Evolutionary conservation across 2,329 filamentous ascomycete genomes (phyloP), one percentile per base, ranked within the genome.

Genomic region (Aureobasidium uvarum): DNA sequence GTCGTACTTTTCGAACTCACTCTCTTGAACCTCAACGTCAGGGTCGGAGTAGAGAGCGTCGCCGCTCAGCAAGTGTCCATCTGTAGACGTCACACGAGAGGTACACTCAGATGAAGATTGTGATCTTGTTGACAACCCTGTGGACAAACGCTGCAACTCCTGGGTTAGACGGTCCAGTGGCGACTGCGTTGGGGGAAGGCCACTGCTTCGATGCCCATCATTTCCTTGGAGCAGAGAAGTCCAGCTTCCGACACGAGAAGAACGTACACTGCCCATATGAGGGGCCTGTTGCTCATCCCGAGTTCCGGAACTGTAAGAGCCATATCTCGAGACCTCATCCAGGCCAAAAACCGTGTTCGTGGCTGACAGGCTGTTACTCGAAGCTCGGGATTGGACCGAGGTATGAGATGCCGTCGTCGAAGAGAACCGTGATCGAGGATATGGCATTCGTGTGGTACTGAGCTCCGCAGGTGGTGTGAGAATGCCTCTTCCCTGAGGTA

Each of bases 111-210:
- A 28, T 20, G 64, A 65, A 10, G 54, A 56, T 13, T 51, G 55
- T 18, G 46, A 62, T 38, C 20, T 38, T 39, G 55, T 11, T 25
- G 63, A 31, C 20, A 38, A 14, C 50, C 60, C 66, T 18, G 66
- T 66, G 0, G 68, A 69, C 54, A 74, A 56, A 10, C 69, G 69
- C 56, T 69, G 72, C n/a, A 75, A 67, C n/a, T 71, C 64, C 55
- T 71, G 70, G 3, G 69, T 71, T 13, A 76, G 67, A 18, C 72
- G 70, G 45, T 76, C 74, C 3, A 76, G 68, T 13, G 74, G 73
- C 10, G 74, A 76, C 20, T 67, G 65, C 11, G 69, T 70, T 50
- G 71, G 68, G 3, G 67, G 64, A 18, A 72, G 45, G 8, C 20
- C 14, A 5, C 23, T 33, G 18, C 8, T 18, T 5, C 39, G 58